Evolutionary conservation across 108 stramenopile species (phyloP).

Genomic region (Fistulifera solaris): DNA sequence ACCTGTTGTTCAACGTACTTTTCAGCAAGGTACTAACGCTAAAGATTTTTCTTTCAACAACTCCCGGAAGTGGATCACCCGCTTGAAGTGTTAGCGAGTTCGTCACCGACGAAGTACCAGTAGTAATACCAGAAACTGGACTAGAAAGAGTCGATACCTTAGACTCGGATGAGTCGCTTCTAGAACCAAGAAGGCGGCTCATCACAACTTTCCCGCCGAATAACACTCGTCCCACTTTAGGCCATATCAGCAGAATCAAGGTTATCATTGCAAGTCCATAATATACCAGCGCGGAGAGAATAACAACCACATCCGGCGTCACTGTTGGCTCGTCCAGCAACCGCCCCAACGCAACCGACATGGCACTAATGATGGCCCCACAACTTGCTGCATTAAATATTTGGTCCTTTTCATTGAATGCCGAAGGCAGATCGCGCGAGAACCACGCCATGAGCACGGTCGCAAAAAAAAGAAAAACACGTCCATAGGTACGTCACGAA

Average conservation of each 20-base stretch:
- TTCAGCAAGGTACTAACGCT: too few species aligned
- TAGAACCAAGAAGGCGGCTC: neutral
- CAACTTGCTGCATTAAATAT: slow-evolving; percentile 16
- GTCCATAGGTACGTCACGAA: neutral
- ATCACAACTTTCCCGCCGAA: slow-evolving; percentile 8
- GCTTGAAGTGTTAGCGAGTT: too few species aligned
- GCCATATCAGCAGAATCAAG: neutral
- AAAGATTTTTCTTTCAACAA: too few species aligned
- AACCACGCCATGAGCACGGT: slow-evolving; percentile 18
- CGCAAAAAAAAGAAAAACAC: neutral
- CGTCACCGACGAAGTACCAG: too few species aligned
- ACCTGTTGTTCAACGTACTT: too few species aligned
- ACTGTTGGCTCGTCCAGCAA: slow-evolving; percentile 4
- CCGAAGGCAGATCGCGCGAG: slow-evolving; percentile 16
- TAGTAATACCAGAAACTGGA: too few species aligned
- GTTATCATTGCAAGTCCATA: slow-evolving; percentile 4
- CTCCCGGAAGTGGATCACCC: too few species aligned
- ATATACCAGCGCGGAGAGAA: neutral
- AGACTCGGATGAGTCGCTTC: too few species aligned
- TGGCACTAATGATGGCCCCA: neutral
- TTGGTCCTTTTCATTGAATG: slow-evolving; percentile 19
- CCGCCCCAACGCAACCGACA: neutral
- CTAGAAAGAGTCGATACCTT: too few species aligned
- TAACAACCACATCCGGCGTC: slow-evolving; percentile 4
- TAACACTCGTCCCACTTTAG: slow-evolving; percentile 8